Base-by-base conservation (phyloP, 371 early-diverging fungal species). In the Syncephalastrum contaminatum region DNA sequence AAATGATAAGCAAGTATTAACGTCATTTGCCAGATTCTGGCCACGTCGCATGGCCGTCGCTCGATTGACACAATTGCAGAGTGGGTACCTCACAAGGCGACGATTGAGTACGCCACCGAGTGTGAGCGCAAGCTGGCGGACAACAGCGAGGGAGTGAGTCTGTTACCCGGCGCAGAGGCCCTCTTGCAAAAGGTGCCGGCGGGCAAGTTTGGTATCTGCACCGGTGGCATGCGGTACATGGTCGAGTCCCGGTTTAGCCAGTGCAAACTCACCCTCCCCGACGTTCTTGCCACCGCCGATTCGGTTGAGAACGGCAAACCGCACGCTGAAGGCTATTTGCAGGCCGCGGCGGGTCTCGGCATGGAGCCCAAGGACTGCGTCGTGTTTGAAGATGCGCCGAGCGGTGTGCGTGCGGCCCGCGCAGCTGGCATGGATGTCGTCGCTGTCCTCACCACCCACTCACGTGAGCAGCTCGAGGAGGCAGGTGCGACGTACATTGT, bases 321-420 rank as follows among this genome's bases (percentile, higher is more conserved):
- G 20, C 60, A 80, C 46, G 86, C 88, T 2, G 88, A 86, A 50
- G 83, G 86, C 0, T 88, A 85, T 47, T 51, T 78, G 45, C 47
- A 54, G 27, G 83, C 79, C 1, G 82, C 87, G 1, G 48, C 58
- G 24, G 50, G 56, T 4, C 39, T 88, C 53, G 72, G 75, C 0
- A 47, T 66, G 5, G 70, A 77, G 19, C 62, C 85, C 0, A 53
- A 51, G 21, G 72, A 65, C 4, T 87, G 87, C 55, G 60, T 88
- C 13, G 88, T 87, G 4, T 84, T 87, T 73, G 88, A 88, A 58
- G 88, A 88, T 60, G 86, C 88, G 0, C 84, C 74, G 12, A 81
- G 84, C 0, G 88, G 58, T 18, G 74, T 84, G 13, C 30, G 51
- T 4, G 82, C 88, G 2, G 88, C 85, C 0, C 53, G 64, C 5